phyloP scores from a whole-genome alignment of 257 asterid species.

The Lycium ferocissimum region DNA sequence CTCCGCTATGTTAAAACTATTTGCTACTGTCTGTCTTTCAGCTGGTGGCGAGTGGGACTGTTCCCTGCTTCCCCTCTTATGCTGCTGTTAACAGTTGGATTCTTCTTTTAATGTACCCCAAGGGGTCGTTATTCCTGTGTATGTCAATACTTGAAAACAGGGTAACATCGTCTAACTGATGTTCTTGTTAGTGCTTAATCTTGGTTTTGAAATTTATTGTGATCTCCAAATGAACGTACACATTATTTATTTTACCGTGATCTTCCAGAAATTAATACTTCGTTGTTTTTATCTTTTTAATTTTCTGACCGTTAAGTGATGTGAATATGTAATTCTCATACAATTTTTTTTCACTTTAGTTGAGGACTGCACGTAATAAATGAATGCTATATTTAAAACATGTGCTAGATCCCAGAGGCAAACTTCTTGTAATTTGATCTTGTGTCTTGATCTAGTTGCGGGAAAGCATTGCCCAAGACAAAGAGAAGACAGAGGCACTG shows the following conservation, averaged over 20 bases:
- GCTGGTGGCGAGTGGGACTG: not conserved
- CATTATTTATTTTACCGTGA: not conserved
- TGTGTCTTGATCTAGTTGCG: conserved; percentile 63
- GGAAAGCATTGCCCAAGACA: conserved; percentile 82
- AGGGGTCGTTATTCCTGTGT: not conserved
- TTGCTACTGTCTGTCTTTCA: conserved; percentile 11
- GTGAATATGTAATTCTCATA: conserved; percentile 8
- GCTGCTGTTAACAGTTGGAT: not conserved
- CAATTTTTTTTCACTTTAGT: not conserved
- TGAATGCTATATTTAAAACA: not conserved
- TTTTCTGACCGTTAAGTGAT: not conserved
- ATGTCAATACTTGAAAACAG: conserved; percentile 16
- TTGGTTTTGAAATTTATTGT: not conserved
- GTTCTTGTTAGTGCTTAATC: not conserved
- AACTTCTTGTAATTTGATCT: conserved; percentile 21
- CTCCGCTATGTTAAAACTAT: not conserved
- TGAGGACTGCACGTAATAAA: conserved; percentile 4
- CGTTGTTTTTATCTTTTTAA: conserved; percentile 15
- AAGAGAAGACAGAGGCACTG: conserved; percentile 69
- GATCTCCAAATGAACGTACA: not conserved
- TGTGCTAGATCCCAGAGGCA: not conserved
- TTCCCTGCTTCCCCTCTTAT: not conserved
- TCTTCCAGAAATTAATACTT: not conserved
- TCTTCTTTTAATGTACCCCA: not conserved
- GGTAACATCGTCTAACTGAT: not conserved